A percentile compares a stretch with the other conserved stretches of the same genome.
phyloP scores from a whole-genome alignment of 2,329 filamentous ascomycete species.

The Triangularia setosa region DNA sequence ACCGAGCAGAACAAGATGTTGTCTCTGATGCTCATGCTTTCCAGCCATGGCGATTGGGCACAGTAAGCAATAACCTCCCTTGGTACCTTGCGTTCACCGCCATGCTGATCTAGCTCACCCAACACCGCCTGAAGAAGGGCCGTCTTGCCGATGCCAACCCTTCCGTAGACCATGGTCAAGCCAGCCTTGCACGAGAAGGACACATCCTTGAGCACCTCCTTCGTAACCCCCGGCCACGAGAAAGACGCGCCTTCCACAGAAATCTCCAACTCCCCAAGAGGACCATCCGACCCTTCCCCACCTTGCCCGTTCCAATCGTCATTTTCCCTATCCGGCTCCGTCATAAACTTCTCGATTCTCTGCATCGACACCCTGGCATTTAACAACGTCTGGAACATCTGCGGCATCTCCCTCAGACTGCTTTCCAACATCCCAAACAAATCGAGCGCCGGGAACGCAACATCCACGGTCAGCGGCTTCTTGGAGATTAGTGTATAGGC shows the following conservation, averaged over 20 bases:
- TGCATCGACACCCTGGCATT: constrained; percentile 80
- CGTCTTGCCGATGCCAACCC: constrained; percentile 59
- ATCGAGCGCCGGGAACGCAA: constrained; percentile 83
- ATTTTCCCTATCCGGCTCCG: constrained; percentile 71
- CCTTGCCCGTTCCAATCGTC: constrained; percentile 33
- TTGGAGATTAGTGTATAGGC: constrained; percentile 72
- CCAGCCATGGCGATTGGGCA: constrained; percentile 61
- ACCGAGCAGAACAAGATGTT: constrained; percentile 61
- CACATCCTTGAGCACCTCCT: constrained; percentile 47
- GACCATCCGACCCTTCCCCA: constrained; percentile 6
- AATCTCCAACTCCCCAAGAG: constrained; percentile 37
- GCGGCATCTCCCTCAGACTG: constrained; percentile 70
- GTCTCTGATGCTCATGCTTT: constrained; percentile 61
- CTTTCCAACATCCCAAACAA: constrained; percentile 73
- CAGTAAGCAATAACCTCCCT: constrained; percentile 52
- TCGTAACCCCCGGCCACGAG: constrained; percentile 65
- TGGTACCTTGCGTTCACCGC: constrained; percentile 45
- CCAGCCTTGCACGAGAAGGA: constrained; percentile 45
- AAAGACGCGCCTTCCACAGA: constrained; percentile 65
- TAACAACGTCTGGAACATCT: constrained; percentile 69
- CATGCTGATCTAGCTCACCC: constrained; percentile 63
- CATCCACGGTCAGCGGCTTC: constrained; percentile 66
- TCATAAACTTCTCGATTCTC: constrained; percentile 83
- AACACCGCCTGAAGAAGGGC: constrained; percentile 56
- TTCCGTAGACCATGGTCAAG: constrained; percentile 54